Conservation (phyloP, 108 stramenopile species). For the Aurantiochytrium sp. region DNA sequence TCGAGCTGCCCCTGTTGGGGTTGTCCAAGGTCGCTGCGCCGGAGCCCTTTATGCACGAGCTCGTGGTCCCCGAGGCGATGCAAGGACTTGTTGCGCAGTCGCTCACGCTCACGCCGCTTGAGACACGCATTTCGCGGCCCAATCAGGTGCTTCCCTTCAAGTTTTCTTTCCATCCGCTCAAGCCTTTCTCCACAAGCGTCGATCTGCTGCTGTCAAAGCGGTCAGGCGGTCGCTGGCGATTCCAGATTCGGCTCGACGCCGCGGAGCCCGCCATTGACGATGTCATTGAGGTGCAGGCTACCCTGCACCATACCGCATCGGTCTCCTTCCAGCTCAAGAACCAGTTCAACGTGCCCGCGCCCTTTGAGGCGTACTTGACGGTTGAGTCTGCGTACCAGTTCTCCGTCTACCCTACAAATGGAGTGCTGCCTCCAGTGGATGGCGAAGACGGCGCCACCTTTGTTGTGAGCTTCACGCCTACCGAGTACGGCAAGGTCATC, state of each 20-base stretch:
- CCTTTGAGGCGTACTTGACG: slow-evolving; percentile 48
- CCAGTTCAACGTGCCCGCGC: slow-evolving; percentile 37
- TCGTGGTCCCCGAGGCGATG: slow-evolving; percentile 15
- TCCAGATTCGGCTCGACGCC: slow-evolving; percentile 46
- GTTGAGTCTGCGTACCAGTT: slow-evolving; percentile 33
- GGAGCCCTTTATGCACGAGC: slow-evolving; percentile 38
- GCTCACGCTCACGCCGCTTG: slow-evolving; percentile 34
- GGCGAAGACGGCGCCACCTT: slow-evolving; percentile 44
- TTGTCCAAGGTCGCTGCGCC: slow-evolving; percentile 36
- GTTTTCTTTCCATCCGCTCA: slow-evolving; percentile 46
- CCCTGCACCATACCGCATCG: neutral
- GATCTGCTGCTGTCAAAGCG: slow-evolving; percentile 45
- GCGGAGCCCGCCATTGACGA: slow-evolving; percentile 54
- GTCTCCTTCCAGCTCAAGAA: slow-evolving; percentile 49
- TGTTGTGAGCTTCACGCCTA: slow-evolving; percentile 52
- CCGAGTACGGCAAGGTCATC: slow-evolving; percentile 49
- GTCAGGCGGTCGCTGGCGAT: slow-evolving; percentile 56
- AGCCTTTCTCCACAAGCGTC: slow-evolving; percentile 35
- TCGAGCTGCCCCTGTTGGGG: slow-evolving; percentile 44
- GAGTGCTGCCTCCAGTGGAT: slow-evolving; percentile 46
- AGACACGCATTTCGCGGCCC: slow-evolving; percentile 35
- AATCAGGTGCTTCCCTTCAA: slow-evolving; percentile 37
- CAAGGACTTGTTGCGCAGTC: neutral
- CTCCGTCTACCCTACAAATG: slow-evolving; percentile 36
- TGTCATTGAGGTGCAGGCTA: slow-evolving; percentile 46